phyloP scores from a whole-genome alignment of 1,284 basidiomycete species.

The Ustilago vetiveriae region DNA sequence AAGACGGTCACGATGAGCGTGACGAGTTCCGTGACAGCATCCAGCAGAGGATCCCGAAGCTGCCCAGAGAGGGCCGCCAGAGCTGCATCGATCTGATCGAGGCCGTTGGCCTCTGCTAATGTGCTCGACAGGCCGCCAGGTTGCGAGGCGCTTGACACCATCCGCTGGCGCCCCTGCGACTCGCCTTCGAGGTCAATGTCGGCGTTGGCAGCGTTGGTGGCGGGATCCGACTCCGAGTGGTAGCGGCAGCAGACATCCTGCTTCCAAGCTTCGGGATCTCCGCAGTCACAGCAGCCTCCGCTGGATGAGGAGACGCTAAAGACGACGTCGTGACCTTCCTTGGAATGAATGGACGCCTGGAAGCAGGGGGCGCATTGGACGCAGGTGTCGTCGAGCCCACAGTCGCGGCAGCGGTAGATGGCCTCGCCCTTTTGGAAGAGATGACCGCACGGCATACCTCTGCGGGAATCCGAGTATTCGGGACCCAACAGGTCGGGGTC shows the following conservation, averaged over 20 bases:
- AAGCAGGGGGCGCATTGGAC: constrained; percentile 66
- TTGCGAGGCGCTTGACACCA: neutral
- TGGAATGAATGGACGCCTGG: constrained; percentile 57
- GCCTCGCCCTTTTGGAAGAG: constrained; percentile 67
- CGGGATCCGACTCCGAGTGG: constrained; percentile 38
- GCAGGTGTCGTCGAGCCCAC: constrained; percentile 65
- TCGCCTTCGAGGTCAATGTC: constrained; percentile 42
- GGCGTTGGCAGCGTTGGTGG: constrained; percentile 1
- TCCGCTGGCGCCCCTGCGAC: constrained; percentile 7
- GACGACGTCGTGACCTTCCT: constrained; percentile 62
- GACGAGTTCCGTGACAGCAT: constrained; percentile 79
- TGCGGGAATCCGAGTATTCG: constrained; percentile 60
- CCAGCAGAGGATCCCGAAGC: constrained; percentile 77
- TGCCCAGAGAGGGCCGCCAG: constrained; percentile 66
- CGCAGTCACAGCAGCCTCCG: constrained; percentile 66
- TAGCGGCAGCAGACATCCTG: constrained; percentile 59
- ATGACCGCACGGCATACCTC: constrained; percentile 66
- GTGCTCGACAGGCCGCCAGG: neutral
- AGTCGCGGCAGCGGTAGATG: constrained; percentile 66
- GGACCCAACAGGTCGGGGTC: constrained; percentile 45
- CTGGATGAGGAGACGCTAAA: constrained; percentile 61
- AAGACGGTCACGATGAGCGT: constrained; percentile 87
- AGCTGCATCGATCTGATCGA: constrained; percentile 31
- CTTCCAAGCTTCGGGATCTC: constrained; percentile 66
- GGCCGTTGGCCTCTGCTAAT: constrained; percentile 22